Evolutionary conservation across 2,329 filamentous ascomycete species (phyloP), one percentile per base, ranked within the genome.

Genomic region (Paramyrothecium sp.): DNA sequence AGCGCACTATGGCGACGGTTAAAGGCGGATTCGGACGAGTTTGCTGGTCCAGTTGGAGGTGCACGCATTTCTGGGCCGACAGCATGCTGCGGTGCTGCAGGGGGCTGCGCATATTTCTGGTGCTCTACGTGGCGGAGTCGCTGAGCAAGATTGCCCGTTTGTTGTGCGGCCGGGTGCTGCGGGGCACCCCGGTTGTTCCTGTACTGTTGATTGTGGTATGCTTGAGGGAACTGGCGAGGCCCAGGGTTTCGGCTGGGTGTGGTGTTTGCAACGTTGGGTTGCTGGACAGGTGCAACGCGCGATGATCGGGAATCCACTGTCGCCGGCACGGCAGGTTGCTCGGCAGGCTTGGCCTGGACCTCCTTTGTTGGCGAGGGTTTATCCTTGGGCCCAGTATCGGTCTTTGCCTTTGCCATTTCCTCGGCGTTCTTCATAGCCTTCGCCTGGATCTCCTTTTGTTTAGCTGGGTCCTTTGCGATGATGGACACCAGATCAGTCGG

Each of bases 381-480:
- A 47, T 80, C 74, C 59, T 83, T 79, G 21, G 75, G 70, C 19
- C 74, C 67, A 22, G 73, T 62, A 53, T 78, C 79, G 19, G 78
- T 68, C 68, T 87, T 87, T 55, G 83, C 78, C 65, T 86, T 82
- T 3, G 77, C 75, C 54, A 83, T 73, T 61, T 87, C 84, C 60
- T 91, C 87, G 2, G 87, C 88, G 63, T 94, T 89, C 68, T 87
- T 85, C 59, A 91, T 86, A 1, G 92, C 92, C 73, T 93, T 96
- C 65, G 92, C 89, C 68, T 97, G 89, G 61, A 99, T 98, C 69
- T 93, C 87, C 67, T 92, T 88, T 74, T 98, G 95, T 77, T 97
- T 99, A 50, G 80, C 83, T n/a, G 92, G 92, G 70, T 99, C 95
- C 72, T 98, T 99, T 58, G 95, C 94, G 59, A 99, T 89, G 63